These are phyloP conservation scores for Cucurbita pepo DNA, from an alignment of 306 rosid genomes.

Conservation along the genomic window DNA sequence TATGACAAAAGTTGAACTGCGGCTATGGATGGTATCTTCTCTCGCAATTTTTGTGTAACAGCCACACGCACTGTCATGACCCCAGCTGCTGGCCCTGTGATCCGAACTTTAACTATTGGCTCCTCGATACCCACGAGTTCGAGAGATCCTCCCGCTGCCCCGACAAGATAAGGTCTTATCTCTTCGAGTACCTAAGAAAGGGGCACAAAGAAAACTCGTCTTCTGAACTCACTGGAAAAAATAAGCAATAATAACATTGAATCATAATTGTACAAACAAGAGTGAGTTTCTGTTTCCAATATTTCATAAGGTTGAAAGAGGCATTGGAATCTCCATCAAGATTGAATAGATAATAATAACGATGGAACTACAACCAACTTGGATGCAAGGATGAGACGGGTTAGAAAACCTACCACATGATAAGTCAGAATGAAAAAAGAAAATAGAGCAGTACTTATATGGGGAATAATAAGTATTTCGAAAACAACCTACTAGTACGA, in stretches of 20 bases:
- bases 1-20: conserved; percentile 71
- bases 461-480: not conserved
- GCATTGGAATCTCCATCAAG: not conserved
- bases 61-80: conserved; percentile 96
- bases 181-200: conserved; percentile 70
- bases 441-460: not conserved
- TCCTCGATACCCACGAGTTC: conserved; percentile 79
- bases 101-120: conserved; percentile 54
- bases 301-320: not conserved
- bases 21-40: conserved; percentile 72
- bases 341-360: not conserved
- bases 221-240: not conserved
- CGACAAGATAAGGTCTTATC: conserved; percentile 84
- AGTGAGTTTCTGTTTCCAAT: not conserved
- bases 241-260: not conserved
- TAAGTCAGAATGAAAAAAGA: not conserved
- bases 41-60: conserved; percentile 83
- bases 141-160: conserved; percentile 76
- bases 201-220: not conserved
- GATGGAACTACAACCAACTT: not conserved
- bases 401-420: not conserved
- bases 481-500: not conserved
- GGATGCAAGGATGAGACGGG: not conserved
- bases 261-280: not conserved
- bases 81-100: conserved; percentile 60